Base-by-base conservation (phyloP, 179 eudicot species). In the Beta corolliflora region DNA sequence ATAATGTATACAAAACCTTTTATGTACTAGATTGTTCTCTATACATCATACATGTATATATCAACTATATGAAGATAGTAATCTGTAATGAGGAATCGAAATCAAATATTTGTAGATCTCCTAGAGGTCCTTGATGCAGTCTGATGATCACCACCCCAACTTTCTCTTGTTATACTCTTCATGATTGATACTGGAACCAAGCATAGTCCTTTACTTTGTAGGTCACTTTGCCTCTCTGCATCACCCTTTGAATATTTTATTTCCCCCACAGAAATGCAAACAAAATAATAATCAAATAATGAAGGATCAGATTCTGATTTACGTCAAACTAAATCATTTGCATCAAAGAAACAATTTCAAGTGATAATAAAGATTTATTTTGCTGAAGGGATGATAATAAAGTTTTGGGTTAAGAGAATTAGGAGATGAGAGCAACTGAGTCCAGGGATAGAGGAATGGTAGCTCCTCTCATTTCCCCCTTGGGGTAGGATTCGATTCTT, bases 121-220 rank as follows among this genome's bases (percentile, higher is more conserved):
- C 71, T 78, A 7, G 21, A 56, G 72, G 53, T 77, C 53, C 81
- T 79, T 58, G 88, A 16, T 16, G 80, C 78, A 73, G 48, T 23
- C 18, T 79, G 80, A 21, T 84, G 82, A 63, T 85, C 84, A 73
- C 71, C 88, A 73, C 19, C 73, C 58, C 73, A 77, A 19, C 52
- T 61, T 73, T 80, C 87, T 81, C 65, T 79, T 58, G 84, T 77
- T 7, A 87, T 69, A 36, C 78, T 85, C 79, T 82, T 83, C 77
- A 85, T 86, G 19, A 81, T 80, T 19, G 94, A 89, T 74, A 90
- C 54, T 29, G 94, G 91, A 81, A 87, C 89, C 81, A 91, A 70
- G 79, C 92, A 91, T 7, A 91, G 79, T 46, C 91, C 94, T 83
- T 69, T 83, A 70, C 86, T 80, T 73, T 80, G 81, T 23, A 91